phyloP scores from a whole-genome alignment of 2,329 filamentous ascomycete genomes.

The Penicillium sp. region DNA sequence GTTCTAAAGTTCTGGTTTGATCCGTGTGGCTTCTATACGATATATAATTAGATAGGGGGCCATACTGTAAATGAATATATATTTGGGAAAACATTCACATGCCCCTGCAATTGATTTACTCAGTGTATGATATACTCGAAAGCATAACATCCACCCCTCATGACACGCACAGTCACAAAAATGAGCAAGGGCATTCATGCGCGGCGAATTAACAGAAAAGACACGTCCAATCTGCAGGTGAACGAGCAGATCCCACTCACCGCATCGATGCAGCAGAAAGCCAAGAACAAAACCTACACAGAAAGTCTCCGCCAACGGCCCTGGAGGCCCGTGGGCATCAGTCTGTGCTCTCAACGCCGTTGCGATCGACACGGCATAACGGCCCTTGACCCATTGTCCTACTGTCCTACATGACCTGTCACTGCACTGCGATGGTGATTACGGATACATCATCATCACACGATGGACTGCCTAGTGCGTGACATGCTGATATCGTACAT shows the following conservation, averaged over 20 bases:
- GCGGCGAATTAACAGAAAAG: neutral
- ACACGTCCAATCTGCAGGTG: neutral
- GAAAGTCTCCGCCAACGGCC: neutral
- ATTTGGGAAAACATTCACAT: neutral
- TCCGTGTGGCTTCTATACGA: neutral
- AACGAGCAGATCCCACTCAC: neutral
- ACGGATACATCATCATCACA: neutral
- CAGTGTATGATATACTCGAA: neutral
- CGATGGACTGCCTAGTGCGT: neutral
- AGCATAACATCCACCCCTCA: neutral
- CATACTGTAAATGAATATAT: neutral
- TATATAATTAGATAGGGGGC: neutral
- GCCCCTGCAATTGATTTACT: neutral
- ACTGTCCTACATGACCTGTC: neutral
- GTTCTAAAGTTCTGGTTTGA: neutral
- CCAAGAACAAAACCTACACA: neutral
- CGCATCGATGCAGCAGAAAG: neutral
- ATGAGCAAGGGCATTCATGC: neutral
- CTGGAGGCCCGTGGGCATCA: neutral
- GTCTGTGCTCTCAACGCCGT: constrained; percentile 6
- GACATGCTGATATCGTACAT: neutral
- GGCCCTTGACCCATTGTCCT: neutral
- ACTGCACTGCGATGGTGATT: neutral
- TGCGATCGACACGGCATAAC: constrained; percentile 10
- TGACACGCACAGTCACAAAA: neutral